Evolutionary conservation across 257 asterid genomes (phyloP), one percentile per base, ranked within the genome.

Genomic region (Primulina eburnea): DNA sequence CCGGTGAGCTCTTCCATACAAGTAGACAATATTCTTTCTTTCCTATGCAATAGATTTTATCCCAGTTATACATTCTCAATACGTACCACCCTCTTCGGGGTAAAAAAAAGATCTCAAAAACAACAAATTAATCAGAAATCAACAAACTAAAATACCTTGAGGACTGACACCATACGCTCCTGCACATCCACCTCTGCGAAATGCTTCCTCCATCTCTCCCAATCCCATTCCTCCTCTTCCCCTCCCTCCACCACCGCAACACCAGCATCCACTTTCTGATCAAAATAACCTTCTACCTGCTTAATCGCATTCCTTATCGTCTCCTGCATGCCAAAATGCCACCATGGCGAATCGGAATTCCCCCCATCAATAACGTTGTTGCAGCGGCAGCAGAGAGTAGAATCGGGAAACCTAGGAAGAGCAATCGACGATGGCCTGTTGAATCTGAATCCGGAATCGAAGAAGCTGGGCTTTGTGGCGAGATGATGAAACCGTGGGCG

Each of bases 201-300:
- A 78, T 94, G 95, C 71, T 80, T 84, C 79, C 75, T 83, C 99
- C 99, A 94, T 73, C 90, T 85, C 80, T 89, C 97, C 99, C 96
- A 92, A 80, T 87, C 92, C 97, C 97, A 90, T 65, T 80, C 98
- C 71, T 71, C 92, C 63, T 71, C 85, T 5, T 65, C 78, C 74
- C 28, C 74, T 32, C 26, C 37, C 80, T 57, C 68, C 82, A 72
- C 76, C 68, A 60, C 71, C 35, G 72, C 81, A 55, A 34, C 72
- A 65, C 79, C 75, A 58, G 71, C 79, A 20, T 72, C 75, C 67
- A 20, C 83, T 38, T 65, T 69, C 74, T 69, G 79, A 77, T 76
- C 82, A 80, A 82, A 32, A 72, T 73, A 84, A 67, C 64, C 86
- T 57, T 79, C 88, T 32, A 90, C 70, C 71, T 74, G 74, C 81